phyloP scores from a whole-genome alignment of 805 yeast genomes.

The Zygoascus ofunaensis region DNA sequence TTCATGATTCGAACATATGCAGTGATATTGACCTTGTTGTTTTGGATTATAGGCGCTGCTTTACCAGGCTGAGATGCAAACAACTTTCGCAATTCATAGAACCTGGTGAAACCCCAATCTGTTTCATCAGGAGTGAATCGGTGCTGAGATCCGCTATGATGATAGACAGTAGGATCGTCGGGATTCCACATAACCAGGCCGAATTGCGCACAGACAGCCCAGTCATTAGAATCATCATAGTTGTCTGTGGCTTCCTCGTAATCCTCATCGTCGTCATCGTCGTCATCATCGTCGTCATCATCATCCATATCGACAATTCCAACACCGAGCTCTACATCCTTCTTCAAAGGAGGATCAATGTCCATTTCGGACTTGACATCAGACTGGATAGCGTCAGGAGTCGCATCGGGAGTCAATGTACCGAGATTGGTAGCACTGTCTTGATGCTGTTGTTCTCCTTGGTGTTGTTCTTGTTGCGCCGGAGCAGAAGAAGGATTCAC shows the following conservation, averaged over 20 bases:
- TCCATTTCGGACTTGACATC: background rate
- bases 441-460: conserved; percentile 1
- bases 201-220: conserved; percentile 91
- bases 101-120: conserved; percentile 94
- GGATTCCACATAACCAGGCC: conserved; percentile 82
- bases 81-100: conserved; percentile 49
- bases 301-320: conserved; percentile 19
- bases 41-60: conserved; percentile 37
- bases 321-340: background rate
- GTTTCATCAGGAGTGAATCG: conserved; percentile 66
- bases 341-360: background rate
- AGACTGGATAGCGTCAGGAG: background rate
- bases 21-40: conserved; percentile 58
- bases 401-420: conserved; percentile 8
- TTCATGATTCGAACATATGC: conserved; percentile 68
- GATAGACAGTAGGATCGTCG: conserved; percentile 48
- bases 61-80: conserved; percentile 28
- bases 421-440: conserved; percentile 15
- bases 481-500: background rate
- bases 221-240: conserved; percentile 31
- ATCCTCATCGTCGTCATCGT: conserved; percentile 26
- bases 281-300: no score
- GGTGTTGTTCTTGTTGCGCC: conserved; percentile 18
- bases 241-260: background rate
- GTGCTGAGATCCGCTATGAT: conserved; percentile 60